Conservation (phyloP, 2,329 filamentous ascomycete genomes). For the Fusarium austroafricanum region DNA sequence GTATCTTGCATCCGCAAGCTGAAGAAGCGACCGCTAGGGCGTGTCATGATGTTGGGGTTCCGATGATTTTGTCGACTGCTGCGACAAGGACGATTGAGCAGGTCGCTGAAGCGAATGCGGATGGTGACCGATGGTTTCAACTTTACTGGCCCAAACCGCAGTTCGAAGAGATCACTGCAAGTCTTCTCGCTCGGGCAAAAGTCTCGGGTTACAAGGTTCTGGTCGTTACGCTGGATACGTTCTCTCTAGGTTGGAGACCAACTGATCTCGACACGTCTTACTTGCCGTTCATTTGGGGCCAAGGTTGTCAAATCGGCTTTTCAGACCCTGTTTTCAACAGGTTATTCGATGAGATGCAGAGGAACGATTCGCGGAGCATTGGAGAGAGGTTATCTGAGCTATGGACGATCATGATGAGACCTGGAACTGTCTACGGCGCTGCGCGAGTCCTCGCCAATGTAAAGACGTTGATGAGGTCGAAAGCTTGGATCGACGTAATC, state of each 20-base stretch:
- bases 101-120: slow-evolving; percentile 67
- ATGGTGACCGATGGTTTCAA: slow-evolving; percentile 75
- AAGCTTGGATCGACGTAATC: slow-evolving; percentile 42
- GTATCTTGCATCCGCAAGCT: slow-evolving; percentile 72
- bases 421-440: slow-evolving; percentile 39
- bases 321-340: slow-evolving; percentile 71
- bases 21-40: slow-evolving; percentile 74
- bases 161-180: slow-evolving; percentile 72
- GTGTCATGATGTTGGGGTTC: slow-evolving; percentile 69
- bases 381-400: slow-evolving; percentile 32
- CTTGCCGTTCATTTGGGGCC: slow-evolving; percentile 67
- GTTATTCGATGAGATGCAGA: slow-evolving; percentile 33
- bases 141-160: slow-evolving; percentile 74
- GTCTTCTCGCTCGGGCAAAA: slow-evolving; percentile 71
- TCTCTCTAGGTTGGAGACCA: slow-evolving; percentile 75
- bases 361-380: slow-evolving; percentile 25
- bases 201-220: slow-evolving; percentile 71
- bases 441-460: slow-evolving; percentile 33
- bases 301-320: slow-evolving; percentile 72
- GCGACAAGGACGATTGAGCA: slow-evolving; percentile 73
- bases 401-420: slow-evolving; percentile 34
- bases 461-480: slow-evolving; percentile 30
- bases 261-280: slow-evolving; percentile 73
- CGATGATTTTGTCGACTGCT: slow-evolving; percentile 76
- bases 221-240: slow-evolving; percentile 80